phyloP scores from a whole-genome alignment of 768 basidiomycete genomes.

The Phallus indusiatus region DNA sequence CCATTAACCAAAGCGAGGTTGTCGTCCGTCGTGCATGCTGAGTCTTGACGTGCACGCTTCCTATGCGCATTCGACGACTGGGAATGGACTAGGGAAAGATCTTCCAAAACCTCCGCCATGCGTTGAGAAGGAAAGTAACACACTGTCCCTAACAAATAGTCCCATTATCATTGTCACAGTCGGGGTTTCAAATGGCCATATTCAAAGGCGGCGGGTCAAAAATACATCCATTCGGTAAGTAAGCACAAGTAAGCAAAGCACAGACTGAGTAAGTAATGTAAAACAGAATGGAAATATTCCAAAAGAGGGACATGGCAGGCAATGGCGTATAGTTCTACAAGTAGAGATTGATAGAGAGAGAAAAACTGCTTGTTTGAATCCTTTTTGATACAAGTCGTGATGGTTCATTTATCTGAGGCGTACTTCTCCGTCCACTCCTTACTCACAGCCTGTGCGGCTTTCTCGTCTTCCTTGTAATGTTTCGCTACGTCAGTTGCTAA shows the following conservation, averaged over 20 bases:
- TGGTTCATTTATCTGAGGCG: slow-evolving; percentile 29
- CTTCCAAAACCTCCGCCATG: slow-evolving; percentile 4
- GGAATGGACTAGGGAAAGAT: neutral
- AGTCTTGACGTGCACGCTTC: slow-evolving; percentile 7
- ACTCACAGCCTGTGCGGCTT: slow-evolving; percentile 85
- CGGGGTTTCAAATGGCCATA: slow-evolving; percentile 1
- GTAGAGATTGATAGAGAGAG: neutral
- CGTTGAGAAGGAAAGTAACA: neutral
- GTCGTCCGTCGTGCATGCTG: neutral
- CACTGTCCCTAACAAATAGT: neutral
- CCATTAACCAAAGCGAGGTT: neutral
- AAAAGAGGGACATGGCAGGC: neutral
- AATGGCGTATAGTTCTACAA: neutral
- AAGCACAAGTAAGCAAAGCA: no score
- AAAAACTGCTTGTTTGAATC: neutral
- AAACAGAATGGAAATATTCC: neutral
- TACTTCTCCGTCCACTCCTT: slow-evolving; percentile 93
- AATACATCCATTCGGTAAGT: neutral
- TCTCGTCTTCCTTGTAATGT: slow-evolving; percentile 97
- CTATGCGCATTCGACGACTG: neutral
- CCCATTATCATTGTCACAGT: neutral
- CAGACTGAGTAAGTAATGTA: neutral
- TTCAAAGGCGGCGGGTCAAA: neutral
- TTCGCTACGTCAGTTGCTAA: slow-evolving; percentile 93
- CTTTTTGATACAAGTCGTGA: neutral